Conservation (phyloP, 2,329 filamentous ascomycete species). For the Zelopaecilomyces penicillatus region DNA sequence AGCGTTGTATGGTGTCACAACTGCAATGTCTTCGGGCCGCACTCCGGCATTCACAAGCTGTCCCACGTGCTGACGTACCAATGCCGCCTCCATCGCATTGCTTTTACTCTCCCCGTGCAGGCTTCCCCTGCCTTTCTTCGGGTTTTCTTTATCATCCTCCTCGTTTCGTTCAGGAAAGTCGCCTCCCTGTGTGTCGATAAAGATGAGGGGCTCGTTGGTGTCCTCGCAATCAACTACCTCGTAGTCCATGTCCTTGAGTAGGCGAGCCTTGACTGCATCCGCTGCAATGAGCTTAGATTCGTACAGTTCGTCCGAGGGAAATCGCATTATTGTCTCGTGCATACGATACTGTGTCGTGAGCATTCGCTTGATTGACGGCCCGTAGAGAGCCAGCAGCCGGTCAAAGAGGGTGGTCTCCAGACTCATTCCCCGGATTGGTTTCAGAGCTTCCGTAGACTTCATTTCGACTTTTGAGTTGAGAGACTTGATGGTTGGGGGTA, state of each 20-base stretch:
- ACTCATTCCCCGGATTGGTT: slow-evolving; percentile 44
- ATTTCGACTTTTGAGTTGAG: slow-evolving; percentile 43
- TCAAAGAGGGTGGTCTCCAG: slow-evolving; percentile 93
- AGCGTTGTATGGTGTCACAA: slow-evolving; percentile 94
- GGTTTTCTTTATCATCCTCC: slow-evolving; percentile 50
- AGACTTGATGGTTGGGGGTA: slow-evolving; percentile 91
- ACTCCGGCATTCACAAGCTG: slow-evolving; percentile 73
- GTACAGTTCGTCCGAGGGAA: slow-evolving; percentile 85
- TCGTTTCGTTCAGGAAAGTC: slow-evolving; percentile 80
- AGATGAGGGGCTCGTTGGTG: slow-evolving; percentile 78
- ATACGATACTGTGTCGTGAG: slow-evolving; percentile 96
- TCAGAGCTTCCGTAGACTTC: slow-evolving; percentile 27
- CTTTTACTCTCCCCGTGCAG: slow-evolving; percentile 62
- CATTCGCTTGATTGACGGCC: slow-evolving; percentile 80
- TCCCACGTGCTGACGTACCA: slow-evolving; percentile 71
- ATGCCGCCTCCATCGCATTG: slow-evolving; percentile 80
- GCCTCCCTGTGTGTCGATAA: slow-evolving; percentile 93
- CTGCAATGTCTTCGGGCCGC: slow-evolving; percentile 74
- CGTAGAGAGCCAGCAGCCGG: slow-evolving; percentile 73
- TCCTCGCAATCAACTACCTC: slow-evolving; percentile 74
- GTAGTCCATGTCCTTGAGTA: slow-evolving; percentile 73
- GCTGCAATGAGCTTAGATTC: slow-evolving; percentile 73
- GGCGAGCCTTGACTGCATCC: slow-evolving; percentile 63
- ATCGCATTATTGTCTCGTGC: slow-evolving; percentile 93
- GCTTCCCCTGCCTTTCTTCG: slow-evolving; percentile 37